Base-by-base conservation (phyloP, 148 eudicot species). In the Pouteria glomerata region DNA sequence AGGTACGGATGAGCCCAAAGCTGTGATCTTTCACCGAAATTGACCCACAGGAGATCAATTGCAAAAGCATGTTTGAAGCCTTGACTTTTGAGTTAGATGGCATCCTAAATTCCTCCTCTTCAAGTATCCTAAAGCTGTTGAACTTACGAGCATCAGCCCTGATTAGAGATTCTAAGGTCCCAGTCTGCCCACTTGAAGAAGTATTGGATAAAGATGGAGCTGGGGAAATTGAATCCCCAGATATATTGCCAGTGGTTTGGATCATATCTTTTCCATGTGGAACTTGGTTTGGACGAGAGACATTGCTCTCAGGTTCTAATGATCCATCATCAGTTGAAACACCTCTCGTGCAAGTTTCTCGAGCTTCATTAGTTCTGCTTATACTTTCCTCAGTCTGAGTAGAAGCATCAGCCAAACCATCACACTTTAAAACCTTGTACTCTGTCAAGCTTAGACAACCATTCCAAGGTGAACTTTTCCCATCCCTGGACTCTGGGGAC, bases 31-130 rank as follows among this genome's bases (percentile, higher is more conserved):
- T 94, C 48, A 89, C 98, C 4, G 97, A 83, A 68, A 89, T 79
- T 71, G 96, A 94, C 70, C 98, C 98, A 80, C 98, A 94, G 21
- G 98, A 89, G 63, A 94, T 86, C 75, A 94, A 73, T 76, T 94
- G 98, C 93, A 94, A 82, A 55, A 94, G 80, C 85, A 89, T 65
- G 70, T 75, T 86, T 66, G 93, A 82, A 57, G 97, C 87, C 84
- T 89, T 91, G 66, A 85, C 70, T 83, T 82, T 91, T 66, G 82
- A 41, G 72, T 70, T 70, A 29, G 93, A 68, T 33, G 93, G 81
- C 73, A 77, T 66, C 42, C 72, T 74, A 52, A 73, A 34, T 67
- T 78, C 86, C 68, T 82, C 91, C 68, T 78, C 84, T 66, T 88
- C 85, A 52, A 78, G 78, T 77, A 79, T 85, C 73, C 90, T 82